phyloP scores from a whole-genome alignment of 78 protist genomes.

The Bodo saltans region DNA sequence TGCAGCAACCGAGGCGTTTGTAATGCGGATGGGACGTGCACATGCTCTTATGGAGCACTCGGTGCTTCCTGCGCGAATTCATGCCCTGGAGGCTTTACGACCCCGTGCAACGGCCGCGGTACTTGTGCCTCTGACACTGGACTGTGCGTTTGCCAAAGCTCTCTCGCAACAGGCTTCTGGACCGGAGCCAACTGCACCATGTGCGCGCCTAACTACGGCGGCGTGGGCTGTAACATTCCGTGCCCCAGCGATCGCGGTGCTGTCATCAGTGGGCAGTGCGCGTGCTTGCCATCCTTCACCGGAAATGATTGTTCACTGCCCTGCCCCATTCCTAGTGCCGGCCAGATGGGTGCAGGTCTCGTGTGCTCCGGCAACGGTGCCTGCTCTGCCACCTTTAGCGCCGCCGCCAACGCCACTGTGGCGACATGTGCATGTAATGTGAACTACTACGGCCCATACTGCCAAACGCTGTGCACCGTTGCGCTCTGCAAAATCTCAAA shows the following conservation, averaged over 20 bases:
- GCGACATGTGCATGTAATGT: not conserved
- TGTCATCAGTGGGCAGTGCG: too few relatives aligned
- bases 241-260: not conserved
- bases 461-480: not conserved
- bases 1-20: too few relatives aligned
- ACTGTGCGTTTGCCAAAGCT: slow-evolving; percentile 1
- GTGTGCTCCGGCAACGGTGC: not conserved
- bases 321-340: too few relatives aligned
- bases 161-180: slow-evolving; percentile 8
- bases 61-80: slow-evolving; percentile 5
- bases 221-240: slow-evolving; percentile 1
- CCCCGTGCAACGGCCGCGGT: slow-evolving; percentile 29
- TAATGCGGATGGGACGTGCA: not conserved
- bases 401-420: not conserved
- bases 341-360: not conserved
- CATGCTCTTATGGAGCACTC: not conserved
- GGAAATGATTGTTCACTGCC: not conserved
- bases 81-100: not conserved
- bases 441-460: not conserved
- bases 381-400: slow-evolving; percentile 20
- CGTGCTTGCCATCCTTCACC: too few relatives aligned
- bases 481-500: not conserved
- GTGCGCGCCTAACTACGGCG: slow-evolving; percentile 1
- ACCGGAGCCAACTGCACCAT: not conserved
- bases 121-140: not conserved